Evolutionary conservation across 306 rosid species (phyloP), one percentile per base, ranked within the genome.

Genomic region (Quercus mongolica): DNA sequence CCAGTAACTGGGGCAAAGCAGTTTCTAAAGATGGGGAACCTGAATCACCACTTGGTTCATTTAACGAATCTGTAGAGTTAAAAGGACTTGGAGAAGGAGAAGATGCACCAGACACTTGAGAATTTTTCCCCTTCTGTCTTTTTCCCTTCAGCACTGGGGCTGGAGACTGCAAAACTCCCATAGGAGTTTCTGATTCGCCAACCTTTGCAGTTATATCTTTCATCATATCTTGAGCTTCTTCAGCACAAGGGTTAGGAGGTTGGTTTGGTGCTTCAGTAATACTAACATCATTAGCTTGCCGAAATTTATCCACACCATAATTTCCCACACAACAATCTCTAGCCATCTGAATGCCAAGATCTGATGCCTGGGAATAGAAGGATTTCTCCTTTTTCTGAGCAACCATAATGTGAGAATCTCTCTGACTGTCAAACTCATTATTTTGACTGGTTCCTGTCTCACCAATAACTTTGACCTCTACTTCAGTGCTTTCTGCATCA

Each of bases 341-440:
- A 74, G 88, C 88, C 90, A 88, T 80, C 87, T 80, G 87, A 80
- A 91, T 88, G 76, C 88, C 87, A 76, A 91, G 85, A 77, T 84
- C 87, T 2, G 92, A 88, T 69, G 94, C 88, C 86, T 91, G 94
- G 31, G 94, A 91, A 82, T 87, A 84, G 82, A 91, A 91, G 49
- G 84, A 73, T 78, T 89, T 91, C 85, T 88, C 92, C 80, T 62
- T 88, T 87, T 80, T 91, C 83, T 85, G 86, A 19, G 82, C 35
- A 69, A 54, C 75, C 72, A 73, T 78, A 35, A 70, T 25, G 31
- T 62, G 88, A 12, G 76, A 61, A 70, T 87, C 88, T 79, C 77
- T 85, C 20, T 82, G 83, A 67, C 8, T 19, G 55, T 87, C 88
- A 1, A 35, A 61, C 58, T 57, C 84, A 56, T 49, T 87, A 74